Evolutionary conservation across 2,329 filamentous ascomycete genomes (phyloP), one percentile per base, ranked within the genome.

Genomic region (Sclerotinia subarctica): DNA sequence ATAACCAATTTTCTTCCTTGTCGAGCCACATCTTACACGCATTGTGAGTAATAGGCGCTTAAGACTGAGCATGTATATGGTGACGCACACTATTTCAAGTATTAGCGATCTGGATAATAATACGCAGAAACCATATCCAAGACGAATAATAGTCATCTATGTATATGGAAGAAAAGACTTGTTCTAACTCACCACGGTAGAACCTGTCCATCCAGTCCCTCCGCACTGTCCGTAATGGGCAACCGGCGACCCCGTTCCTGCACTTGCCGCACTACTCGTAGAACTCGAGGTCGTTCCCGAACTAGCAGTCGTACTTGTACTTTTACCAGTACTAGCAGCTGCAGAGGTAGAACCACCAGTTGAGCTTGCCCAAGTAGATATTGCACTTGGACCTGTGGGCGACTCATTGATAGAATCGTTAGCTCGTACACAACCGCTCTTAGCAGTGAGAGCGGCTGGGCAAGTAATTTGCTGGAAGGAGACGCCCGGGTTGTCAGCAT

Each of bases 401-500:
- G 44, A 11, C 38, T 68, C 67, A 26, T 58, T 59, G 24, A 66
- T 68, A 4, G 24, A 26, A 47, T 68, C 67, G 21, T 68, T 53
- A 10, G 62, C 67, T 11, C 67, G 57, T 6, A 60, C 53, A 71
- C 82, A 84, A 19, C 80, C 79, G 8, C 79, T 79, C 68, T 78
- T 80, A 32, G 76, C 79, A 3, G 80, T 80, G 62, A 85, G 70
- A 15, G 76, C 80, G 32, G 79, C 74, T 1, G 82, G 82, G 72
- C 82, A 85, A 58, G 77, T 73, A 35, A 85, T 81, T 70, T 81
- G 78, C 71, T 79, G 75, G 74, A 81, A 84, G 38, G 72, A 76
- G 52, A 84, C 77, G 21, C 62, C 73, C 5, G 82, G 82, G 71
- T 84, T 84, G 70, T 83, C 80, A 54, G 81, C 79, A 69, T 79